phyloP scores from a whole-genome alignment of 1,139 yeast genomes.

The Pichia sp. region DNA sequence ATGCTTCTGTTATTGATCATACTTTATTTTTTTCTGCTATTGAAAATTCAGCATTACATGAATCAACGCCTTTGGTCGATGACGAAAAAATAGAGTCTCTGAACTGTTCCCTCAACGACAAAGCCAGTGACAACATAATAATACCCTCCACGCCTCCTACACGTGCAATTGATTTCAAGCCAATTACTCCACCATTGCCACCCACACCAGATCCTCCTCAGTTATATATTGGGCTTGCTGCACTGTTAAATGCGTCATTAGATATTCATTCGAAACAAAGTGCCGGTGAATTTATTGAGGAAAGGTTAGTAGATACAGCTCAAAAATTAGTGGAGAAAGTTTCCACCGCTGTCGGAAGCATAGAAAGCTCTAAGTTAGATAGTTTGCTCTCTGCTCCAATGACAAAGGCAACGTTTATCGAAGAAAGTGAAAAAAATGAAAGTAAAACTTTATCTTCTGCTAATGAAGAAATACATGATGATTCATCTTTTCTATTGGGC shows the following conservation, averaged over 20 bases:
- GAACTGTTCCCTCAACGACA: too few relatives aligned
- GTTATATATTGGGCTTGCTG: slow-evolving; percentile 21
- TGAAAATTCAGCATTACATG: slow-evolving; percentile 4
- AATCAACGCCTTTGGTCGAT: slow-evolving; percentile 5
- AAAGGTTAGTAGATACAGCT: slow-evolving; percentile 2
- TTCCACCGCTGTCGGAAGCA: slow-evolving; percentile 3
- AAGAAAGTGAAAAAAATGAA: too few relatives aligned
- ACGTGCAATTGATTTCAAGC: slow-evolving; percentile 12
- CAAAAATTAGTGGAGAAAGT: not conserved
- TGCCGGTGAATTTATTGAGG: slow-evolving; percentile 13
- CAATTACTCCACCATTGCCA: slow-evolving; percentile 17
- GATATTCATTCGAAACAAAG: slow-evolving; percentile 22
- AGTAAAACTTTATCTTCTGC: too few relatives aligned
- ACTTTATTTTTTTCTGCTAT: slow-evolving; percentile 12
- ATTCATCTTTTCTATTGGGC: too few relatives aligned
- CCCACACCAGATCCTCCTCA: slow-evolving; percentile 28
- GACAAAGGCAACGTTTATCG: not conserved
- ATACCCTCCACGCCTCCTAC: not conserved
- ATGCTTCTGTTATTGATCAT: slow-evolving; percentile 6
- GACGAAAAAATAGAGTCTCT: not conserved
- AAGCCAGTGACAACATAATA: too few relatives aligned
- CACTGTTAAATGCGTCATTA: slow-evolving; percentile 24
- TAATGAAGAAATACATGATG: too few relatives aligned
- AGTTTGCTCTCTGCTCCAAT: not conserved
- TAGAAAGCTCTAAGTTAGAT: slow-evolving; percentile 4